phyloP scores from a whole-genome alignment of 371 early-diverging fungal species.

The Nematocida ausubeli region DNA sequence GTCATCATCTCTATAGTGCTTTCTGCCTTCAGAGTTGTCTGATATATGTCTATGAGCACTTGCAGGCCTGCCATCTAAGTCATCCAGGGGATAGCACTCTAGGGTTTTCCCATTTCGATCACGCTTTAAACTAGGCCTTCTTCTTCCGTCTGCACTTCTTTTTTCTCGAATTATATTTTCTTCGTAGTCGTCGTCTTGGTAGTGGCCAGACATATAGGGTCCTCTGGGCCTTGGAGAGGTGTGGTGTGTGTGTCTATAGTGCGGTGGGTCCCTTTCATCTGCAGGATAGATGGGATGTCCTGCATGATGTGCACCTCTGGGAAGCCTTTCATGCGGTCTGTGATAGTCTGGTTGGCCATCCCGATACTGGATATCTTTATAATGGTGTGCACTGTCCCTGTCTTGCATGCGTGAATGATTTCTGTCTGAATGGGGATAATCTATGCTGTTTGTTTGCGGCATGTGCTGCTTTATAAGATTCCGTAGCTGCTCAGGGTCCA shows the following conservation, averaged over 20 bases:
- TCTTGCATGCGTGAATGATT: no score
- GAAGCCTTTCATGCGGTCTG: neutral
- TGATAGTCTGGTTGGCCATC: neutral
- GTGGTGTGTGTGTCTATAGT: neutral
- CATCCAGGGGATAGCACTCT: neutral
- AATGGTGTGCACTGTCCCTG: neutral
- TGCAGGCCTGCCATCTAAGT: neutral
- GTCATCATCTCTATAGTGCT: no score
- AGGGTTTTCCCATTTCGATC: neutral
- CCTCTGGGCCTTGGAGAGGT: neutral
- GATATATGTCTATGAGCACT: neutral
- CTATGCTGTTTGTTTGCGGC: neutral
- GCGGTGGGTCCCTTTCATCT: neutral
- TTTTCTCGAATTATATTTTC: neutral
- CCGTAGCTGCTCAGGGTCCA: neutral
- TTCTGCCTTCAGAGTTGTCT: neutral
- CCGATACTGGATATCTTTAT: no score
- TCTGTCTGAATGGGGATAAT: neutral
- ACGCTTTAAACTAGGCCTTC: neutral
- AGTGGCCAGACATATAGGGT: neutral
- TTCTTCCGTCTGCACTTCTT: neutral
- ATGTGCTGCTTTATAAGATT: conserved; percentile 3
- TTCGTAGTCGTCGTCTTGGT: neutral
- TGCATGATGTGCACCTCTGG: neutral
- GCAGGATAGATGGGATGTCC: neutral